phyloP scores from a whole-genome alignment of 1,284 basidiomycete genomes.

The Sporisorium graminicola region DNA sequence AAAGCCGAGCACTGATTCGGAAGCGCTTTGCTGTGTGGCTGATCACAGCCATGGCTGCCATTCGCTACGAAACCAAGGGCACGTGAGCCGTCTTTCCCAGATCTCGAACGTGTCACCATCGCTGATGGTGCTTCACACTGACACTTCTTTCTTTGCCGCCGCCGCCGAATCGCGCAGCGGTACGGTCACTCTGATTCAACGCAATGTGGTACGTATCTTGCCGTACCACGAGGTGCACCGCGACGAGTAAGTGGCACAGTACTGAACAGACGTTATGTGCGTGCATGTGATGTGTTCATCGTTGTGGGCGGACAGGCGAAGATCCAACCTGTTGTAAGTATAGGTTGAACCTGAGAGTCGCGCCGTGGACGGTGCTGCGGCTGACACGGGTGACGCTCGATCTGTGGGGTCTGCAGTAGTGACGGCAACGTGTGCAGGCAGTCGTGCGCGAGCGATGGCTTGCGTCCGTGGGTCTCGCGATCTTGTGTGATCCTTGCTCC shows the following conservation, averaged over 20 bases:
- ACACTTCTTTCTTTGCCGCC: not conserved
- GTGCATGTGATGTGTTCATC: too few species aligned
- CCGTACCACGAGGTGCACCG: not conserved
- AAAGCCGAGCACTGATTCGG: not conserved
- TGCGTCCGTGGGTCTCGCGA: not conserved
- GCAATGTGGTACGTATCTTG: conserved; percentile 26
- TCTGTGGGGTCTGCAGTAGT: conserved; percentile 1
- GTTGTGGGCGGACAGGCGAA: not conserved
- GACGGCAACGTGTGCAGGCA: conserved; percentile 14
- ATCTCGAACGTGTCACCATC: not conserved
- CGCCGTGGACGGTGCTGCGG: not conserved
- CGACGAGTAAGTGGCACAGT: not conserved
- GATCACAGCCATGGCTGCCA: conserved; percentile 29
- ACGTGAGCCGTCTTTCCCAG: conserved; percentile 3
- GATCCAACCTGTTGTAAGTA: conserved; percentile 2
- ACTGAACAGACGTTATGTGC: not conserved
- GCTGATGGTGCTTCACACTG: not conserved
- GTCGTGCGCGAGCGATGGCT: not conserved
- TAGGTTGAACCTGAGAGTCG: not conserved
- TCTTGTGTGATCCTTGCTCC: not conserved
- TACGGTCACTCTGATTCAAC: conserved; percentile 12
- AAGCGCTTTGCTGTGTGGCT: not conserved
- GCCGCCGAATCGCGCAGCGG: conserved; percentile 5
- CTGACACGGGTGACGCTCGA: conserved; percentile 4
- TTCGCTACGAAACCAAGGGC: conserved; percentile 26